A percentile compares a stretch with the other conserved stretches of the same genome.
Evolutionary conservation across 352 stramenopile genomes (phyloP).

Genomic region (Globisporangium barbulae): DNA sequence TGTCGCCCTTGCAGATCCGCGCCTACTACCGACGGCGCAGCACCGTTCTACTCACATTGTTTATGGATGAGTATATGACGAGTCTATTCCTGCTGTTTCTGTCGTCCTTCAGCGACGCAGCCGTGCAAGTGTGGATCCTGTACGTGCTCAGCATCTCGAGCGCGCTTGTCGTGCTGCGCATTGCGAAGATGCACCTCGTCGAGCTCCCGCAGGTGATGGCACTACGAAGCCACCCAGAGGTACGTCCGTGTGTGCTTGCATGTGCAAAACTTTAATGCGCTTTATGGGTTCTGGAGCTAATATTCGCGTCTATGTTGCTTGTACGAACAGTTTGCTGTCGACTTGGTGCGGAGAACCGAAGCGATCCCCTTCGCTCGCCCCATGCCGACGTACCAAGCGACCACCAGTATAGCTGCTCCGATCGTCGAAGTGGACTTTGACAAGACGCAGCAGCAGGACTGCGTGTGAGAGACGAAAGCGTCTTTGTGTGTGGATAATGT

Average conservation of each 20-base stretch:
- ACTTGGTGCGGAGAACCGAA: conserved; percentile 34
- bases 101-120: conserved; percentile 27
- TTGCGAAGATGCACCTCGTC: conserved; percentile 67
- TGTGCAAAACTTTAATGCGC: not conserved
- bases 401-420: conserved; percentile 3
- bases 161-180: conserved; percentile 62
- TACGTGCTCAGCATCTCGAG: conserved; percentile 58
- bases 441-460: not conserved
- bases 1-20: conserved; percentile 46
- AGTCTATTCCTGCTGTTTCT: conserved; percentile 40
- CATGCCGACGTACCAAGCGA: conserved; percentile 41
- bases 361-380: conserved; percentile 58
- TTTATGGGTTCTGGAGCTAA: not conserved
- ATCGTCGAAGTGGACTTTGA: conserved; percentile 13
- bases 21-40: conserved; percentile 48
- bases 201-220: conserved; percentile 68
- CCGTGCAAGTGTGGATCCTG: conserved; percentile 45
- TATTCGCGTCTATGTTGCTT: not conserved
- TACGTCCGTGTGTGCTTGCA: conserved; percentile 20
- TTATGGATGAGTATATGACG: conserved; percentile 36
- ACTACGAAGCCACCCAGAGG: conserved; percentile 61
- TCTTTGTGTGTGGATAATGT: too few relatives aligned
- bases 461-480: not conserved
- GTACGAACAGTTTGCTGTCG: conserved; percentile 43
- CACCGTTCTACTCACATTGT: conserved; percentile 40